phyloP scores from a whole-genome alignment of 176 grass and related monocot genomes.

The Eleusine indica region DNA sequence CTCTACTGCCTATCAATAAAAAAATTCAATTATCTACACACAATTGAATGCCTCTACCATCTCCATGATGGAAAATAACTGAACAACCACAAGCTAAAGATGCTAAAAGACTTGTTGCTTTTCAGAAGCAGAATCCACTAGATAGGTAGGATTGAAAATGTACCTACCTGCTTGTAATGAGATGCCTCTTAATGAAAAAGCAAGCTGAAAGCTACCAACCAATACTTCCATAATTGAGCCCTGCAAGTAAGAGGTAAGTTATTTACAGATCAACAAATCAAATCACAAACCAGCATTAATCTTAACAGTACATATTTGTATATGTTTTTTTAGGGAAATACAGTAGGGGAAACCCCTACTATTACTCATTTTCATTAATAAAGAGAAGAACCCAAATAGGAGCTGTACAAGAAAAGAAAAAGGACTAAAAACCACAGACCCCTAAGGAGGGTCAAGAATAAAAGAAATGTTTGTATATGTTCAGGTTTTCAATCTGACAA shows the following conservation, averaged over 20 bases:
- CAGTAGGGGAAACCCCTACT: too few relatives aligned
- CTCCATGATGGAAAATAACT: background rate
- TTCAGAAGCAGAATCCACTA: background rate
- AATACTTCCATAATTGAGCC: slow-evolving; percentile 68
- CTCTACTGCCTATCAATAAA: background rate
- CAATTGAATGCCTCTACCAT: background rate
- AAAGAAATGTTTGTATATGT: background rate
- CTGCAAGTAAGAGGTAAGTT: slow-evolving; percentile 51
- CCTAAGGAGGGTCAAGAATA: too few relatives aligned
- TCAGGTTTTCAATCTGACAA: slow-evolving; percentile 21
- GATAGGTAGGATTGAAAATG: slow-evolving; percentile 26
- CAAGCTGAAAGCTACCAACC: slow-evolving; percentile 89
- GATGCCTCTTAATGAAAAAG: slow-evolving; percentile 87
- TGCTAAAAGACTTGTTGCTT: background rate
- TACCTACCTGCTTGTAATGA: slow-evolving; percentile 84
- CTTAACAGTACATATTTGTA: slow-evolving; percentile 7
- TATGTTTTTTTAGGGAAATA: too few relatives aligned
- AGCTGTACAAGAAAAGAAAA: too few relatives aligned
- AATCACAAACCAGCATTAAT: background rate
- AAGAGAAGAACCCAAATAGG: too few relatives aligned
- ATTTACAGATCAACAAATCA: background rate
- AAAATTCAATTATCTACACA: background rate
- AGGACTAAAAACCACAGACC: too few relatives aligned
- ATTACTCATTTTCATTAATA: too few relatives aligned
- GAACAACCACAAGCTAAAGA: background rate